Evolutionary conservation across 768 basidiomycete species (phyloP), one percentile per base, ranked within the genome.

Genomic region (Postia placenta): DNA sequence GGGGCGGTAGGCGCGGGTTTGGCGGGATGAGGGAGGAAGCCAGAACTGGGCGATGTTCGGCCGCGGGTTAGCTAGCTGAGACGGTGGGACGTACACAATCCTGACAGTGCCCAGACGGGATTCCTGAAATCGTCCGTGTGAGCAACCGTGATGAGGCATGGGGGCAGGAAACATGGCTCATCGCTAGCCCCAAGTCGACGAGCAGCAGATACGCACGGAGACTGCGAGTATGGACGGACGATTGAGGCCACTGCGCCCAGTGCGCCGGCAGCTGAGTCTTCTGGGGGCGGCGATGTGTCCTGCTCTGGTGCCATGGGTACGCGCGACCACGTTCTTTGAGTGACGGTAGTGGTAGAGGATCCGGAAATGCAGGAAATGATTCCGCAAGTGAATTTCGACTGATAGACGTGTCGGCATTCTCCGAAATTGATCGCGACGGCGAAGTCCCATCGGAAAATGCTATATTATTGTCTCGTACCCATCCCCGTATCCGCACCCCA

Each of bases 11-110:
- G 50, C 61, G 62, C 0, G 60, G 60, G 7, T 53, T 61, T 23
- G 69, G 65, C 11, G 72, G 71, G 15, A 69, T 58, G 12, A 69
- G 41, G 0, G 68, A 62, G 0, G 71, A 69, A 0, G 61, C 59
- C 1, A 70, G 52, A 30, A 75, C 73, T 74, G 54, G 3, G n/a
- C 20, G 53, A 35, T 25, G 20, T 28, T 43, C 25, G 24, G 42
- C 7, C 38, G 17, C 24, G 24, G 12, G 11, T 14, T 25, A 15
- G 27, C 36, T 5, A 25, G 4, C 9, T 3, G 39, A 40, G 28
- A 20, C 12, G 40, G 27, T 35, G 23, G 17, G 27, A 35, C 20
- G 6, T 36, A 49, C 50, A 43, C 28, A 54, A 20, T 17, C 17
- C 11, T 40, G 49, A 17, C 36, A 51, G 11, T 25, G 14, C 40